Conservation (phyloP, 192 early-diverging fungal species). For the Coemansia biformis region DNA sequence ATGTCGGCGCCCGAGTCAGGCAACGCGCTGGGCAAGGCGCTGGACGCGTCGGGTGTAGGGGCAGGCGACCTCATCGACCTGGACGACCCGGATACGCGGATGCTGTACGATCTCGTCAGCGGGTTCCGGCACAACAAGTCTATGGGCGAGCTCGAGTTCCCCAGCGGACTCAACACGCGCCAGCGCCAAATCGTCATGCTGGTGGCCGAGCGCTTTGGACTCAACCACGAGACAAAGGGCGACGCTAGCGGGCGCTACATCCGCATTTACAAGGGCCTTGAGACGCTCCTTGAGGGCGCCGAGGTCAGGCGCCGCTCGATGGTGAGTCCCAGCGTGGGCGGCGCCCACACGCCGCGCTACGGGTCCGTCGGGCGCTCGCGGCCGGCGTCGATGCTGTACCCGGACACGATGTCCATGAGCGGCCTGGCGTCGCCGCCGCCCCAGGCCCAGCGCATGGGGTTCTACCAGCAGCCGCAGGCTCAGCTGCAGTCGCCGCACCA, state of each 20-base stretch:
- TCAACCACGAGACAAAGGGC: conserved; percentile 51
- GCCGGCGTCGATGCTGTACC: conserved; percentile 47
- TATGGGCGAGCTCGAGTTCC: conserved; percentile 61
- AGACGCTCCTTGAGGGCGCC: conserved; percentile 42
- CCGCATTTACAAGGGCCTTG: conserved; percentile 49
- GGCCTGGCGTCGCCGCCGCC: conserved; percentile 34
- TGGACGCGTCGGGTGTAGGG: conserved; percentile 11
- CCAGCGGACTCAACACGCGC: conserved; percentile 54
- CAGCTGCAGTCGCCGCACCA: conserved; percentile 18
- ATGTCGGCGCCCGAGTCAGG: conserved; percentile 35
- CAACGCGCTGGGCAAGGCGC: conserved; percentile 10
- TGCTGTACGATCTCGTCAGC: conserved; percentile 66
- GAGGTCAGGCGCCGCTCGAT: conserved; percentile 45
- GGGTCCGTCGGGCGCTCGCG: conserved; percentile 29
- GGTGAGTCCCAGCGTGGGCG: conserved; percentile 15
- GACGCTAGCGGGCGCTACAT: conserved; percentile 36
- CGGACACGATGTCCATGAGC: conserved; percentile 40
- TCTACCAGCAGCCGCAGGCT: conserved; percentile 25
- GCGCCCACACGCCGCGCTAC: conserved; percentile 22
- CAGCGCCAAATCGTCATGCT: conserved; percentile 61
- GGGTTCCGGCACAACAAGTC: conserved; percentile 66
- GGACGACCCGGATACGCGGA: conserved; percentile 64
- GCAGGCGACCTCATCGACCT: conserved; percentile 53
- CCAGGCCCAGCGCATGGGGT: conserved; percentile 18
- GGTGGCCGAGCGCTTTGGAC: conserved; percentile 67